Evolutionary conservation across 352 stramenopile genomes (phyloP), one percentile per base, ranked within the genome.

Genomic region (Globisporangium spinosum): DNA sequence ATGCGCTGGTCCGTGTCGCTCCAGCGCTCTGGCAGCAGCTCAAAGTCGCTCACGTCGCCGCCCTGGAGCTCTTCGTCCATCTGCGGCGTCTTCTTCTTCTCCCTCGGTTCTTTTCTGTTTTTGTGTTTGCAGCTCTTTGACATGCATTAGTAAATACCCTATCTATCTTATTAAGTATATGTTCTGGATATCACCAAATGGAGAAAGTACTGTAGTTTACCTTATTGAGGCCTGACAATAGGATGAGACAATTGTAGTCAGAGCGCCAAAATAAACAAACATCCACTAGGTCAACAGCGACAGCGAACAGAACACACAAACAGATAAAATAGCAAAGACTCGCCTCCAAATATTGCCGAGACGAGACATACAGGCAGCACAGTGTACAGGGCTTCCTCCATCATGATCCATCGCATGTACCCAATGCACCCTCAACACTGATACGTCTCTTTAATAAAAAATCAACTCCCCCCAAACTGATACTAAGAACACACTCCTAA

Each of bases 1-100:
- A 63, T 63, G 34, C 35, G 57, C 57, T 63, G 57, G 34, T 63
- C 57, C 6, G 35, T 63, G 12, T 63, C 32, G 35, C 57, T 63
- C 57, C 57, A 63, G 57, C 25, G 20, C 34, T 63, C n/a, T 13
- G 57, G 32, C 32, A 63, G 57, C 57, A 35, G 15, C 15, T 59
- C 54, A 35, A 59, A 59, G 54, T 40, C 54, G 54, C 54, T 34
- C 25, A n/a, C 53, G 22, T 12, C 23, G 4, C 23, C 53, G 23
- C 53, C 25, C 53, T 38, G 53, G 13, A 59, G 23, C 43, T 51
- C 17, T 51, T 51, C 43, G 15, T 51, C 17, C 43, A 51, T 51
- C 43, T 23, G 43, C 17, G 0, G 40, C 17, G 4, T 2, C 43
- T 8, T 51, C 6, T 51, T 49, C 15, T 49, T 51, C 15, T n/a